Evolutionary conservation across 441 rosid genomes (phyloP).

Genomic region (Dalechampia spathulata): DNA sequence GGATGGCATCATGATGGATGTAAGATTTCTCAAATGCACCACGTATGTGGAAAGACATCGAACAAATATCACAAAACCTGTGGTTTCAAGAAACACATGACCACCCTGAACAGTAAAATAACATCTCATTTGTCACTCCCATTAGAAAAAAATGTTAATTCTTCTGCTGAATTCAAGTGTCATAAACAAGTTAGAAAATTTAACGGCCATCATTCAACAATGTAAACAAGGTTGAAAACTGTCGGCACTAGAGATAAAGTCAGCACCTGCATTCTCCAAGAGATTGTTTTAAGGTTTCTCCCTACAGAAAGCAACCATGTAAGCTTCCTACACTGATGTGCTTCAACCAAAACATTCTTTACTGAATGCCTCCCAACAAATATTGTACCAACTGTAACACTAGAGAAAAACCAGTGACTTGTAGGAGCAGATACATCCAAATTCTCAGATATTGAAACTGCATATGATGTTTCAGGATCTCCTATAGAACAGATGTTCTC

Average conservation of each 20-base stretch:
- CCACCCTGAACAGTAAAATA: slow-evolving; percentile 69
- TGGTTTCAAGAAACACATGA: slow-evolving; percentile 53
- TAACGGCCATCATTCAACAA: neutral
- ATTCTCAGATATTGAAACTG: slow-evolving; percentile 31
- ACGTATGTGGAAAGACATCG: slow-evolving; percentile 40
- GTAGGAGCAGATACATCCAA: slow-evolving; percentile 28
- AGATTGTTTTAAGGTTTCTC: slow-evolving; percentile 42
- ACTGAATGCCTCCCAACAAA: slow-evolving; percentile 44
- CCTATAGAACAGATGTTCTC: slow-evolving; percentile 24
- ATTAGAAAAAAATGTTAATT: slow-evolving; percentile 4
- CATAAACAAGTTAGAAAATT: slow-evolving; percentile 3
- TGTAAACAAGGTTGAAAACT: neutral
- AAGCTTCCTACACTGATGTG: slow-evolving; percentile 54
- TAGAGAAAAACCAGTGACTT: slow-evolving; percentile 41
- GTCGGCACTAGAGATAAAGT: slow-evolving; percentile 17
- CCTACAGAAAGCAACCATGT: slow-evolving; percentile 52
- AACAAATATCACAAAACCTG: slow-evolving; percentile 43
- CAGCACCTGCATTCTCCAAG: slow-evolving; percentile 61
- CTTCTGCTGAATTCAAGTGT: slow-evolving; percentile 5
- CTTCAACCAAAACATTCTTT: slow-evolving; percentile 42
- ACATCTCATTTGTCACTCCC: slow-evolving; percentile 22
- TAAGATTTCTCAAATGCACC: slow-evolving; percentile 23
- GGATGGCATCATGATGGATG: slow-evolving; percentile 31
- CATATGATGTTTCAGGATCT: slow-evolving; percentile 31
- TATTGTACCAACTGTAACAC: slow-evolving; percentile 40